Percentiles rank a stretch among this genome's conserved stretches.
phyloP scores from a whole-genome alignment of 2,329 filamentous ascomycete genomes.

The Trichoderma guizhouense region DNA sequence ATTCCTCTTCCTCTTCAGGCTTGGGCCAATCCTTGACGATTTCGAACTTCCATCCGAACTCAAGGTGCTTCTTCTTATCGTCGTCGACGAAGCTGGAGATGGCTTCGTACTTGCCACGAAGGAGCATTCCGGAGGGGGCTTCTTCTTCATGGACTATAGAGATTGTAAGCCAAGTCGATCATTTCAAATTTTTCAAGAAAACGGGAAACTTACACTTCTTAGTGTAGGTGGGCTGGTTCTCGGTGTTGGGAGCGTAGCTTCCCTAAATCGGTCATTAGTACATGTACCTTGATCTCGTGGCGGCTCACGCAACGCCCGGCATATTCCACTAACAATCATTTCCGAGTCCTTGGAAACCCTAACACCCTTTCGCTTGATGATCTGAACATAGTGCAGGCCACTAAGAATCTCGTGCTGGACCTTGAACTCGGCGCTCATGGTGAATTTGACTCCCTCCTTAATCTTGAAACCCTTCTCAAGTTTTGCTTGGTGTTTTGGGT shows the following conservation, averaged over 20 bases:
- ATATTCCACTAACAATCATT: constrained; percentile 76
- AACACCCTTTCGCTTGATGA: constrained; percentile 85
- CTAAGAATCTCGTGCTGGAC: constrained; percentile 96
- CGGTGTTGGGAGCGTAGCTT: constrained; percentile 89
- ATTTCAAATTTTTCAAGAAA: too few relatives aligned
- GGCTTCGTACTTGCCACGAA: constrained; percentile 85
- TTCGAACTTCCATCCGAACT: constrained; percentile 95
- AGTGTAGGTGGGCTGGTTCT: constrained; percentile 77
- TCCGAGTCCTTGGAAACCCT: constrained; percentile 89
- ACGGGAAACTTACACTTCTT: constrained; percentile 73
- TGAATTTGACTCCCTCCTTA: constrained; percentile 92
- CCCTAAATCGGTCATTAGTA: constrained; percentile 53
- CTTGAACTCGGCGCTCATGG: constrained; percentile 91
- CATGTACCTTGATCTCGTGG: background rate
- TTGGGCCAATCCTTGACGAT: constrained; percentile 86
- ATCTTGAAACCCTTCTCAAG: constrained; percentile 94
- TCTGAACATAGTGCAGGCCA: constrained; percentile 92
- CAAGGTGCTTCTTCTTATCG: constrained; percentile 83
- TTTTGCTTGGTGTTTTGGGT: constrained; percentile 55
- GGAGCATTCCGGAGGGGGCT: constrained; percentile 86
- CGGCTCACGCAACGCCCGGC: background rate
- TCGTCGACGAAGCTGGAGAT: constrained; percentile 91
- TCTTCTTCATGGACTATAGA: constrained; percentile 79
- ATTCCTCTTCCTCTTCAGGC: background rate
- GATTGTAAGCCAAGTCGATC: constrained; percentile 17